Evolutionary conservation across 2,329 filamentous ascomycete species (phyloP).

Genomic region (Albophoma yamanashiensis): DNA sequence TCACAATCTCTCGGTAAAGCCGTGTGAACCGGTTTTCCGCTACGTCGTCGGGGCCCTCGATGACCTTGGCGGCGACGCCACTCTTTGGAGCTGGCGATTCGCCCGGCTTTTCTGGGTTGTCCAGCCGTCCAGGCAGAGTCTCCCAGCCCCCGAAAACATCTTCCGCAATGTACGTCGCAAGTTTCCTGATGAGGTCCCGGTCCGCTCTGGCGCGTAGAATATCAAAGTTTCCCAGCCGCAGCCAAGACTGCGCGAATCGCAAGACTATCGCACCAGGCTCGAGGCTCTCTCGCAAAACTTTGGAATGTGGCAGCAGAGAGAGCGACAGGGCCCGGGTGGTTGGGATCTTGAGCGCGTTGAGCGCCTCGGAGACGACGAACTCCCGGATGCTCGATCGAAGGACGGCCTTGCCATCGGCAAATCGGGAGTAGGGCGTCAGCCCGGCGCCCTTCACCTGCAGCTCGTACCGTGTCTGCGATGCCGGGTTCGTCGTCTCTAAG

Average conservation of each 20-base stretch:
- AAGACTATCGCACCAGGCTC: constrained; percentile 91
- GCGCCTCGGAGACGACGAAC: constrained; percentile 81
- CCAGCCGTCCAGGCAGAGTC: constrained; percentile 54
- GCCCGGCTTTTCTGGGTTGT: constrained; percentile 36
- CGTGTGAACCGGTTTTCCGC: constrained; percentile 81
- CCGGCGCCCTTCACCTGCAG: constrained; percentile 92
- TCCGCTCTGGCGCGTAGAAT: constrained; percentile 77
- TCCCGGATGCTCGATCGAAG: constrained; percentile 87
- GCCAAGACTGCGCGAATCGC: constrained; percentile 83
- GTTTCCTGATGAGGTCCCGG: constrained; percentile 56
- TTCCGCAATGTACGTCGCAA: constrained; percentile 78
- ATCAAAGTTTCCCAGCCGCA: constrained; percentile 93
- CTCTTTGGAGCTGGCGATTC: constrained; percentile 32
- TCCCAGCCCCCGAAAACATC: constrained; percentile 85
- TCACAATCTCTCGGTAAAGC: constrained; percentile 77
- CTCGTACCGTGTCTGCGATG: constrained; percentile 67
- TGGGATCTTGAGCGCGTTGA: constrained; percentile 78
- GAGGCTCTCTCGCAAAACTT: constrained; percentile 65
- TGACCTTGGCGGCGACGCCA: constrained; percentile 42
- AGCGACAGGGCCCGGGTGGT: constrained; percentile 79
- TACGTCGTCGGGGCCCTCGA: constrained; percentile 56
- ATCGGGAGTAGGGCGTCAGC: constrained; percentile 86
- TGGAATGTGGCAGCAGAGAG: constrained; percentile 60
- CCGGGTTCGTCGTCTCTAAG: constrained; percentile 75
- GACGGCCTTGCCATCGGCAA: constrained; percentile 92